These are phyloP conservation scores for Alternaria postmessia DNA, from an alignment of 2,329 filamentous ascomycete genomes.

Conservation along the genomic window DNA sequence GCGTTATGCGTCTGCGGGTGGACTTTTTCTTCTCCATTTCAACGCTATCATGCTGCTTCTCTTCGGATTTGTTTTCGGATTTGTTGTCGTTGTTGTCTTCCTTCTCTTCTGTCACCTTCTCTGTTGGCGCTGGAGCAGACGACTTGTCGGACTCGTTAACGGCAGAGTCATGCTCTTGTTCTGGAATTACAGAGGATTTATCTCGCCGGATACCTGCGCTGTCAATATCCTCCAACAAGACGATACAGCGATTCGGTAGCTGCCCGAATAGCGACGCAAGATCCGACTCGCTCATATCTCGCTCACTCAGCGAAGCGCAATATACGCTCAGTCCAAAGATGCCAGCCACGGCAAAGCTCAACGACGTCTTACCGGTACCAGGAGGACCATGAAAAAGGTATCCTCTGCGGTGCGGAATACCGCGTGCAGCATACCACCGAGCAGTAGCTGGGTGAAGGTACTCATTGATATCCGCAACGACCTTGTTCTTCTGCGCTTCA, in stretches of 20 bases:
- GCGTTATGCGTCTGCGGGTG: conserved; percentile 3
- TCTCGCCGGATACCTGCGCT: conserved; percentile 55
- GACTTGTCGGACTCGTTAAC: not conserved
- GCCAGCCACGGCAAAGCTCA: conserved; percentile 54
- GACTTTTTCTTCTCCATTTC: conserved; percentile 1
- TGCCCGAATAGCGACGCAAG: conserved; percentile 55
- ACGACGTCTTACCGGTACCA: conserved; percentile 75
- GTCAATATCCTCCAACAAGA: conserved; percentile 59
- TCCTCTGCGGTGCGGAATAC: conserved; percentile 84
- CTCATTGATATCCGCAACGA: conserved; percentile 78
- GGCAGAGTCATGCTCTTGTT: not conserved
- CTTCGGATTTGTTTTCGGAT: not conserved
- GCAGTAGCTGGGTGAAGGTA: conserved; percentile 76
- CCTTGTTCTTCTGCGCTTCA: conserved; percentile 67
- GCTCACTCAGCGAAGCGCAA: conserved; percentile 65
- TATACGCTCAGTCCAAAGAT: conserved; percentile 59
- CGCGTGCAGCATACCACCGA: conserved; percentile 83
- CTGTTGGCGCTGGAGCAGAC: not conserved
- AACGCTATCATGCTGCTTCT: not conserved
- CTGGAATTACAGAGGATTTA: conserved; percentile 5
- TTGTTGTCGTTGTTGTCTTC: not conserved
- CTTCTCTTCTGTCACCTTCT: not conserved
- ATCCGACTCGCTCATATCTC: conserved; percentile 75
- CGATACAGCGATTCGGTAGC: conserved; percentile 56
- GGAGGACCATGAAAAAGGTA: conserved; percentile 84